A percentile compares a stretch with the other conserved stretches of the same genome.
Evolutionary conservation across 108 stramenopile genomes (phyloP).

Genomic region (Stephanodiscus triporus): DNA sequence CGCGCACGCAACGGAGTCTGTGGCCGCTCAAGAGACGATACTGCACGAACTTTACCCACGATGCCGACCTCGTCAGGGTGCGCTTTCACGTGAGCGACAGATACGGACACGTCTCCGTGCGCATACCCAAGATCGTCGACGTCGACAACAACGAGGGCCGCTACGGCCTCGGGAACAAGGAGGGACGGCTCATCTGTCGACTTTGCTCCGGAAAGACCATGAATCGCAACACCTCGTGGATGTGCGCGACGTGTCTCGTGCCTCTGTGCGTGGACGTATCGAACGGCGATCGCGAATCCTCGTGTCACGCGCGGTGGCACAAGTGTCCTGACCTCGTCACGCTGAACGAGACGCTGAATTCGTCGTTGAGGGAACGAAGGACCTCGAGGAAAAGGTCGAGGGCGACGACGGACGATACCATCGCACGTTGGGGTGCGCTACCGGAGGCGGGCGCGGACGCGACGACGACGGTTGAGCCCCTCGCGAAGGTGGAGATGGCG

Average conservation of each 20-base stretch:
- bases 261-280: constrained; percentile 40
- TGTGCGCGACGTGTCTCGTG: constrained; percentile 37
- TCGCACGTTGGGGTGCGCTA: not conserved
- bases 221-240: constrained; percentile 48
- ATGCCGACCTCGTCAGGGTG: constrained; percentile 13
- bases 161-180: constrained; percentile 28
- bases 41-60: constrained; percentile 2
- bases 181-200: constrained; percentile 40
- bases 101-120: constrained; percentile 6
- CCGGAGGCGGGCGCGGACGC: not conserved
- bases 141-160: constrained; percentile 5
- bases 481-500: not conserved
- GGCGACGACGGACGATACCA: not conserved
- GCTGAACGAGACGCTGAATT: constrained; percentile 24
- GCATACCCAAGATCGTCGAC: constrained; percentile 4
- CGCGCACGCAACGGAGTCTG: not conserved
- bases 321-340: constrained; percentile 17
- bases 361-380: constrained; percentile 31
- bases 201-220: constrained; percentile 32
- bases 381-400: constrained; percentile 21
- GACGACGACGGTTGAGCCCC: not conserved
- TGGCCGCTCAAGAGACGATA: constrained; percentile 20
- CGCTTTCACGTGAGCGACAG: constrained; percentile 16
- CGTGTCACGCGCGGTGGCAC: constrained; percentile 36
- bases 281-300: constrained; percentile 14